Base-by-base conservation (phyloP, 768 basidiomycete species). In the Crassisporium funariophilum region DNA sequence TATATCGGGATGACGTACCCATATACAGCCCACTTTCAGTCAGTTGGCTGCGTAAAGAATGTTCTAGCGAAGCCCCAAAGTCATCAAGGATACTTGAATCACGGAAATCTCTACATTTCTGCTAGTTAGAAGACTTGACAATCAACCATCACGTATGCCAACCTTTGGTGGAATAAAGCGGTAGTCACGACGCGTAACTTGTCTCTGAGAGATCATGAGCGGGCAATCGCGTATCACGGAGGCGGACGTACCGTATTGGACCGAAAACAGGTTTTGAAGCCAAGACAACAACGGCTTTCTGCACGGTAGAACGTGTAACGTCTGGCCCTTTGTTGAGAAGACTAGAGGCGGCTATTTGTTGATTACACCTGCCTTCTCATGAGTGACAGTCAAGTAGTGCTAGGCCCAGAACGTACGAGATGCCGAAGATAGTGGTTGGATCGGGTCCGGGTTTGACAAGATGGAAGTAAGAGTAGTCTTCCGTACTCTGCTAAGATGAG, bases 401-500 rank as follows among this genome's bases (percentile, higher is more conserved):
- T 15, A 23, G 19, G 41, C 38, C 19, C 10, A 23, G 20, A 15
- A 70, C 86, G 67, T 59, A 95, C 83, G 95, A 98, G 61, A 99
- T 98, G 25, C 95, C 97, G 61, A 98, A 99, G 29, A 98, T 71
- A 4, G 97, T 98, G 13, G 79, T 80, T 1, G 88, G 83, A 50
- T 77, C 81, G 0, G 79, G 78, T 8, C 82, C 78, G 10, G 81
- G 74, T 17, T 88, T 87, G 6, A 91, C 89, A 20, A 95, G 70
- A 61, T 95, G 93, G 61, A 99, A 99, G 66, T 98, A 98, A 0
- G 91, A 91, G 62, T 98, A 98, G 62, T 99, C 97, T 72, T 98
- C 95, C 15, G 82, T 72, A 54, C 83, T 86, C 89, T 92, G 57
- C 5, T 22, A 25, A 15, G 29, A 34, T 51, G 24, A 61, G 35